Percentiles rank a stretch among this genome's conserved stretches.
Evolutionary conservation across 352 stramenopile species (phyloP).

Genomic region (Thalassiosira exigua): DNA sequence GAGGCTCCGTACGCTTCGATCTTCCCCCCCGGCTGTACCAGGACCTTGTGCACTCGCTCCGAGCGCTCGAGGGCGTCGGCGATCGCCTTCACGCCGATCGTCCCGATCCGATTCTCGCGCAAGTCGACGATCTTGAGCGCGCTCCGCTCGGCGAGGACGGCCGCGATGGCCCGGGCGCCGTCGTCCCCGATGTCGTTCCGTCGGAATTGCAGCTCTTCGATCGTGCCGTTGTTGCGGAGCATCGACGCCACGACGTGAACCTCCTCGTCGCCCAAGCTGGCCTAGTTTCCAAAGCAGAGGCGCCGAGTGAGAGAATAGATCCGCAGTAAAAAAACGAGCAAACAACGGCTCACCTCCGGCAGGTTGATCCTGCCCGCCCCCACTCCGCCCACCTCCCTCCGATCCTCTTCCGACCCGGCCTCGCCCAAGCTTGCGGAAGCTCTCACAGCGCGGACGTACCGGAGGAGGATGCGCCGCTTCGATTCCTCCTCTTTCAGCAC

Average conservation of each 20-base stretch:
- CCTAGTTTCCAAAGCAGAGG: conserved; percentile 21
- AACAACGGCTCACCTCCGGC: conserved; percentile 52
- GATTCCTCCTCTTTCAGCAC: conserved; percentile 90
- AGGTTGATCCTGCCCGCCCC: conserved; percentile 57
- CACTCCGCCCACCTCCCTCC: conserved; percentile 54
- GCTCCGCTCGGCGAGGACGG: conserved; percentile 87
- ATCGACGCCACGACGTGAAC: conserved; percentile 93
- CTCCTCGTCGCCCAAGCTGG: conserved; percentile 91
- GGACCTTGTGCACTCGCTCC: conserved; percentile 93
- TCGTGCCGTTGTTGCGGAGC: conserved; percentile 88
- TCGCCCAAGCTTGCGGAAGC: conserved; percentile 65
- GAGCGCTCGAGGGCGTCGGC: conserved; percentile 93
- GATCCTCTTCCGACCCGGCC: conserved; percentile 53
- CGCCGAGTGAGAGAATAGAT: neutral
- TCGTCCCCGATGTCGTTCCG: conserved; percentile 92
- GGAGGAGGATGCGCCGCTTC: conserved; percentile 93
- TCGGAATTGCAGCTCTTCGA: conserved; percentile 93
- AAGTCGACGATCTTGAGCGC: conserved; percentile 90
- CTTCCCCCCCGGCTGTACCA: conserved; percentile 94
- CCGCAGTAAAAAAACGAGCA: neutral
- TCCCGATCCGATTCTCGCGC: conserved; percentile 90
- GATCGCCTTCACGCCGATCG: conserved; percentile 91
- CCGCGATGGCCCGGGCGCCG: conserved; percentile 91
- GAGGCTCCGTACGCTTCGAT: conserved; percentile 92
- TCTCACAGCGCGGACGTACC: conserved; percentile 95